Conservation (phyloP, 2,329 filamentous ascomycete genomes). For the Akanthomyces lecanii region DNA sequence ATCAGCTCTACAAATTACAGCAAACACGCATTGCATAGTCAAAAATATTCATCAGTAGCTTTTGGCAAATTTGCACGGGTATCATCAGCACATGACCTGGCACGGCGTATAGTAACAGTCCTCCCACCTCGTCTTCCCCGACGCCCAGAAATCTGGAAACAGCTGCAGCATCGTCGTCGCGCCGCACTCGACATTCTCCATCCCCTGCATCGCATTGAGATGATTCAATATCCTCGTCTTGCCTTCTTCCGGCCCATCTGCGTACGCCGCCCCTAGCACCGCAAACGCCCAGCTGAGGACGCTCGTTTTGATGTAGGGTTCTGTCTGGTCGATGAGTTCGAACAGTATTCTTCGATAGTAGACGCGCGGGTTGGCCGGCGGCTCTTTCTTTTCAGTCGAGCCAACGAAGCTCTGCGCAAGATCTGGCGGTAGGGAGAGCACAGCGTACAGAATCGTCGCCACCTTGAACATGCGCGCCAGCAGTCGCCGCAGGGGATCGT, state of each 20-base stretch:
- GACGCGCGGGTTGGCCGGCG: background rate
- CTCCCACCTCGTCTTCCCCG: background rate
- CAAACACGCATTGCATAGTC: background rate
- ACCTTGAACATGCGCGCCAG: background rate
- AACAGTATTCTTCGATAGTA: background rate
- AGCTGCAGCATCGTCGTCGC: slow-evolving; percentile 6
- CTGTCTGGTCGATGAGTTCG: background rate
- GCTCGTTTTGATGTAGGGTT: background rate
- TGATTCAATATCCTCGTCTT: background rate
- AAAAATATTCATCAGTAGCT: no score
- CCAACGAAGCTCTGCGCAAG: background rate
- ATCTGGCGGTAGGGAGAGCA: slow-evolving; percentile 1
- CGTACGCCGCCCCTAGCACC: slow-evolving; percentile 4
- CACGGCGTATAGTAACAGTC: slow-evolving; percentile 10
- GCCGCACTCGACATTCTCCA: slow-evolving; percentile 5
- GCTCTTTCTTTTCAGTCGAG: background rate
- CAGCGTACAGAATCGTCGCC: background rate
- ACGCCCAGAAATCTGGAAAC: slow-evolving; percentile 6
- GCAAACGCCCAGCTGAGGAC: slow-evolving; percentile 10
- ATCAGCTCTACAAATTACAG: no score
- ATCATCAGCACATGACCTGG: slow-evolving; percentile 8
- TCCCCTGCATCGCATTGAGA: background rate
- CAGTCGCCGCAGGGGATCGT: background rate
- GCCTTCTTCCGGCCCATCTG: background rate
- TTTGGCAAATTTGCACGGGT: background rate